Percentiles rank a stretch among this genome's conserved stretches.
Evolutionary conservation across 495 filamentous ascomycete genomes (phyloP).

Genomic region (Trichoderma erinaceum): DNA sequence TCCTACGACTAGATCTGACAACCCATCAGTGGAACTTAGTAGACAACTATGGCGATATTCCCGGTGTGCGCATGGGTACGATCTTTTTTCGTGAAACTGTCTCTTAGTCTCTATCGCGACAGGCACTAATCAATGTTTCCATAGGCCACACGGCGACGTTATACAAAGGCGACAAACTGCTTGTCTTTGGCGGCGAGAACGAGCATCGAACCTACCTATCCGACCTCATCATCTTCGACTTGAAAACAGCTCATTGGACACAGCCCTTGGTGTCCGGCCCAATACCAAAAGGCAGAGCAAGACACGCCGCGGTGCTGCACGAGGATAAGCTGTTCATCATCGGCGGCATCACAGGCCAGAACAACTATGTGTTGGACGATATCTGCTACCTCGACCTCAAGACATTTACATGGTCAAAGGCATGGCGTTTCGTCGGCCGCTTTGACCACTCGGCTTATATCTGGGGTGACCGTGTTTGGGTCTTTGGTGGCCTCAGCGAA

Average conservation of each 20-base stretch:
- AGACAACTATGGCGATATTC: conserved; percentile 98
- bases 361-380: conserved; percentile 85
- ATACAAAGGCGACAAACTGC: conserved; percentile 86
- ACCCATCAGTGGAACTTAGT: conserved; percentile 89
- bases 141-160: conserved; percentile 91
- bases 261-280: conserved; percentile 79
- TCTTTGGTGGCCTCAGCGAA: conserved; percentile 89
- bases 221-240: conserved; percentile 91
- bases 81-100: conserved; percentile 1
- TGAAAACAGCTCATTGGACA: conserved; percentile 88
- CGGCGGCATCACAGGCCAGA: conserved; percentile 82
- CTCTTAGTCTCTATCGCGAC: conserved; percentile 3
- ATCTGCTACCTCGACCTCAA: conserved; percentile 94
- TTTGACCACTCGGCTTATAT: conserved; percentile 93
- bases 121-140: background rate
- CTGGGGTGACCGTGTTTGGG: conserved; percentile 85
- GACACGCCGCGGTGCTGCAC: conserved; percentile 89
- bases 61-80: conserved; percentile 94
- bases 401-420: conserved; percentile 95
- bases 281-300: conserved; percentile 78
- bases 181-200: conserved; percentile 96
- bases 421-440: conserved; percentile 87
- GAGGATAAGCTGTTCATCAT: conserved; percentile 95
- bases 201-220: conserved; percentile 93
- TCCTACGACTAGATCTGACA: conserved; percentile 76